Evolutionary conservation across 805 yeast genomes (phyloP), one percentile per base, ranked within the genome.

Genomic region (Starmerella stellata): DNA sequence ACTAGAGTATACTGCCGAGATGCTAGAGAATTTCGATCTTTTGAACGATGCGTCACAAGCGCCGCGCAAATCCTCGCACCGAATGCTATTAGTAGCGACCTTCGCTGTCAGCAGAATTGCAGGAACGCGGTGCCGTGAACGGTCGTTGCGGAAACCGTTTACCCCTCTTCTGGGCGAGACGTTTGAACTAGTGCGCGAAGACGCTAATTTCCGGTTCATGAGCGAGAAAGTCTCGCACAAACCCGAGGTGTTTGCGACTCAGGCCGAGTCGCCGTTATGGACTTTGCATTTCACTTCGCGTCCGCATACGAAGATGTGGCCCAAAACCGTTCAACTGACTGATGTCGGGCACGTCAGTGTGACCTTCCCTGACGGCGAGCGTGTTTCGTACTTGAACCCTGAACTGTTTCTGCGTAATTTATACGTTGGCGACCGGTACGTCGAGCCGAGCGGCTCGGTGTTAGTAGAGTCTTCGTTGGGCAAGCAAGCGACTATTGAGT

Each of bases 121-220:
- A 0, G 64, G 78, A 9, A 67, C 72, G 49, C 64, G 95, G 42
- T 70, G 71, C 27, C 83, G 79, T 50, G 75, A 74, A 35, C 68
- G 98, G 49, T 74, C 76, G 38, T 56, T 70, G 30, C 68, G 98
- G 46, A 90, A 90, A 53, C 96, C 98, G 1, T 90, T 90, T 60
- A 90, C 83, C 54, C 96, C 98, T 8, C 63, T 90, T 37, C 61
- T 90, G 16, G 95, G 96, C 17, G 98, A 90, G 55, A 85, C 95
- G 0, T 90, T 59, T 56, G 98, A 90, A 57, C 63, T 81, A 32
- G 90, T 82, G 1, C 68, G 94, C 30, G 93, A 82, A 44, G 93
- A 81, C 51, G 58, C 69, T 37, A 85, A 85, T 0, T 66, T 75
- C 47, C 62, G 96, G 48, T 56, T 79, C 31, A 48, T 90, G 4